Evolutionary conservation across 495 filamentous ascomycete species (phyloP).

Genomic region (Penicillium coffeae): DNA sequence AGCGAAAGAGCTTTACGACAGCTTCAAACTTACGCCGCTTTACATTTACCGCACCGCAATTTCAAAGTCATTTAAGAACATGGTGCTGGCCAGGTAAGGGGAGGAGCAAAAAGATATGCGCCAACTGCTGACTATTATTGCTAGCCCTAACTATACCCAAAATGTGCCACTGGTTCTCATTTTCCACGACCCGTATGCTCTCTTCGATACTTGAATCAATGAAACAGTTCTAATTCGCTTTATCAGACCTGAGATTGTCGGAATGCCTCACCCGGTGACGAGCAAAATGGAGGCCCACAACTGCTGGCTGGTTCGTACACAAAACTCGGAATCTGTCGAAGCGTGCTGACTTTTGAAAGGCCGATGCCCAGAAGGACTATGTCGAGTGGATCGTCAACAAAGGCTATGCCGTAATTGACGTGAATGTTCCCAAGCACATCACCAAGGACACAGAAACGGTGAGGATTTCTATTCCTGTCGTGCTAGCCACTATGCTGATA

Average conservation of each 20-base stretch:
- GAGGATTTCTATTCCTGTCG: not conserved
- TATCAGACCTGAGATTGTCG: constrained; percentile 70
- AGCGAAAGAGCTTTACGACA: constrained; percentile 60
- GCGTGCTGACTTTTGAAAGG: constrained; percentile 54
- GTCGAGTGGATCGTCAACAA: constrained; percentile 73
- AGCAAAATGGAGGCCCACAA: constrained; percentile 78
- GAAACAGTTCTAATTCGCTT: constrained; percentile 1
- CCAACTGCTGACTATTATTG: not conserved
- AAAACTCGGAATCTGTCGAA: not conserved
- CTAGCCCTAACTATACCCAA: constrained; percentile 51
- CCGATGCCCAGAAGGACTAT: constrained; percentile 73
- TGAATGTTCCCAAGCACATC: constrained; percentile 77
- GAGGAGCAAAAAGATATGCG: not conserved
- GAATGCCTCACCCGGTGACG: constrained; percentile 61
- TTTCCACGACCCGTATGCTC: constrained; percentile 74
- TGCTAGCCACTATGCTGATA: not conserved
- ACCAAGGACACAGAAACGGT: constrained; percentile 31
- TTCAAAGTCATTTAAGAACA: constrained; percentile 77
- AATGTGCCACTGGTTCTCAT: constrained; percentile 63
- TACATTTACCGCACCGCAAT: constrained; percentile 67
- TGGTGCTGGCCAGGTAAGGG: constrained; percentile 76
- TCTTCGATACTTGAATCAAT: not conserved
- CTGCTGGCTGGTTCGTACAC: constrained; percentile 69
- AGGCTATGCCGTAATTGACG: constrained; percentile 78
- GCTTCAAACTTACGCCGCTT: constrained; percentile 69